phyloP scores from a whole-genome alignment of 2,329 filamentous ascomycete genomes.

The Neopestalotiopsis rosae region DNA sequence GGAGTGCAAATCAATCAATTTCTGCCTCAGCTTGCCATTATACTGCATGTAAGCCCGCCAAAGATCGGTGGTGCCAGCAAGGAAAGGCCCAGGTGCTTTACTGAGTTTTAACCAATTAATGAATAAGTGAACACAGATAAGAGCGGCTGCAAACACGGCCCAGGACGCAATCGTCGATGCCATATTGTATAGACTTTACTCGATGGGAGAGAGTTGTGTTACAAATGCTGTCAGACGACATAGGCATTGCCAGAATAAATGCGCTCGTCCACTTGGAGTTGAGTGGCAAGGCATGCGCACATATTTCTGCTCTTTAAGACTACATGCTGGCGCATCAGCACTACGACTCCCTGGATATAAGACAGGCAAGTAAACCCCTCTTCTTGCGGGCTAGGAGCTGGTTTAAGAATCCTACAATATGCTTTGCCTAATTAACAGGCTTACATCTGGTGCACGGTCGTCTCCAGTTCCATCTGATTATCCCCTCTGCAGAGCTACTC shows the following conservation, averaged over 20 bases:
- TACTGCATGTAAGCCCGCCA: constrained; percentile 32
- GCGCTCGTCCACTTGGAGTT: not conserved
- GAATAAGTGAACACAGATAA: constrained; percentile 21
- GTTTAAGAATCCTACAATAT: not conserved
- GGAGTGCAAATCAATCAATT: constrained; percentile 27
- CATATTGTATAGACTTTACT: not conserved
- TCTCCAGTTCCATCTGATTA: not conserved
- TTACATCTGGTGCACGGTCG: not conserved
- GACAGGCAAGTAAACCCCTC: not conserved
- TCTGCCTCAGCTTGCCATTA: constrained; percentile 29
- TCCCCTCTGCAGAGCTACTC: not conserved
- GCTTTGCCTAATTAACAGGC: not conserved
- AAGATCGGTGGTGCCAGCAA: constrained; percentile 30
- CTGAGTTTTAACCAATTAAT: constrained; percentile 28
- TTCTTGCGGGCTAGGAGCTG: not conserved
- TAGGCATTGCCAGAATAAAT: not conserved
- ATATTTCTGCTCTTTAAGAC: not conserved
- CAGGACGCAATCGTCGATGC: not conserved
- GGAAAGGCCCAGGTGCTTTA: constrained; percentile 28
- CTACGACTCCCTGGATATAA: not conserved
- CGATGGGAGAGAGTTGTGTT: not conserved
- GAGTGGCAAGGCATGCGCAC: not conserved
- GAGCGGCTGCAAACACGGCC: not conserved
- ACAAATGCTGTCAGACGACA: not conserved
- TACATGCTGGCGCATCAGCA: not conserved